Evolutionary conservation across 768 basidiomycete species (phyloP), one percentile per base, ranked within the genome.

Genomic region (Amanita fuliginea): DNA sequence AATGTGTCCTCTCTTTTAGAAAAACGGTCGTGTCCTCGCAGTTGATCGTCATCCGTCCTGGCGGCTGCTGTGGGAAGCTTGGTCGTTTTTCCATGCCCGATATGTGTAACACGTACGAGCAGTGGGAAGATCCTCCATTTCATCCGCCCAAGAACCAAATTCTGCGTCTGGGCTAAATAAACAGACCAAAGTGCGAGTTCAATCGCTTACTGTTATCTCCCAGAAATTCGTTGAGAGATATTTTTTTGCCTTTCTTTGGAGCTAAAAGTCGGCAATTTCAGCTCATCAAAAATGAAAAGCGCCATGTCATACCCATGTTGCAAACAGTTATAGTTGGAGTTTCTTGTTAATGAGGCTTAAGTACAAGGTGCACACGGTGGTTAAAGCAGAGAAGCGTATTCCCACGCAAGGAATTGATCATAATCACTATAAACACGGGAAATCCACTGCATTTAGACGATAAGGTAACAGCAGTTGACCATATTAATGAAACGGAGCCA

Each of bases 91-190:
- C 41, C 54, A 47, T 18, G 18, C 28, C 32, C 52, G 18, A 42
- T 40, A 14, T 48, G 26, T 39, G 10, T 9, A 32, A 26, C 34
- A 74, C 93, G 71, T 71, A 98, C 95, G 95, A 61, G 91, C 94
- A 58, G 80, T 86, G 22, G 95, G 95, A 54, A 98, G 76, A 26
- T 76, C 59, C 56, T 96, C 94, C 90, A 97, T 93, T 67, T 98
- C 96, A 64, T 98, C 96, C 6, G 96, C 96, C 96, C 96, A 99
- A 62, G 90, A 94, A 60, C 92, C 95, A 46, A 88, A 69, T 47
- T 81, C 90, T 92, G 44, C 46, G 46, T 32, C 30, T 7, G 49
- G 44, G 49, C 45, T 36, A 55, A 53, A 53, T 41, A 42, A 26
- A 26, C 46, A 26, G 48, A 52, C 48, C 47, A 59, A 58, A 30